Evolutionary conservation across 441 rosid genomes (phyloP), one percentile per base, ranked within the genome.

Genomic region (Gossypium trilobum): DNA sequence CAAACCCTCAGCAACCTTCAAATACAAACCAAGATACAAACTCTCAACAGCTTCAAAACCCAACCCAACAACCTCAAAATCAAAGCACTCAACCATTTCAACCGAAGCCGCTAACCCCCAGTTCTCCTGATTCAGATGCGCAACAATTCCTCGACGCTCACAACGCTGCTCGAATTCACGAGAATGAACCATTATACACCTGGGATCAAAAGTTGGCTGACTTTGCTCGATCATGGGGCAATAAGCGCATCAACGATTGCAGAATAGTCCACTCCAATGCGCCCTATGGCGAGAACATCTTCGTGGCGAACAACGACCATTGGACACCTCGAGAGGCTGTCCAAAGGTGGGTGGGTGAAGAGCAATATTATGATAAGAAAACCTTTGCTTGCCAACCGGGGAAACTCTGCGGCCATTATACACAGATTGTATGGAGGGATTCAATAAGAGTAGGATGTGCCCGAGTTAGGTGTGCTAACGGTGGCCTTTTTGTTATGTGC

Each of bases 401-500:
- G 0, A 65, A 70, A 16, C 67, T 76, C 74, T 83, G 84, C 56
- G 82, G 84, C 16, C 86, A 80, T 55, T 83, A 81, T 57, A 84
- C 83, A 13, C 87, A 84, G 76, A 68, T 84, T 39, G 80, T 81
- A 60, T 81, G 83, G 84, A 83, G 77, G 70, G 79, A 79, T 33
- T 62, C 78, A 23, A 25, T 61, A 0, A 78, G 71, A 48, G 55
- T 83, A 29, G 84, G 86, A 2, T 83, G 86, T 22, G 81, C 81
- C 31, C 44, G 77, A 27, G 64, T 25, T n/a, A 67, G 63, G 14
- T 83, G 86, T 50, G 10, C 29, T 4, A 46, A 67, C 11, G 80
- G 80, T 1, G 84, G 84, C 68, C 0, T 79, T 19, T 78, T 78
- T 2, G 68, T 70, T 0, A 62, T 83, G 7, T 83, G 84, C 64